Evolutionary conservation across 352 stramenopile genomes (phyloP), one percentile per base, ranked within the genome.

Genomic region (Globisporangium rhizosaccharum): DNA sequence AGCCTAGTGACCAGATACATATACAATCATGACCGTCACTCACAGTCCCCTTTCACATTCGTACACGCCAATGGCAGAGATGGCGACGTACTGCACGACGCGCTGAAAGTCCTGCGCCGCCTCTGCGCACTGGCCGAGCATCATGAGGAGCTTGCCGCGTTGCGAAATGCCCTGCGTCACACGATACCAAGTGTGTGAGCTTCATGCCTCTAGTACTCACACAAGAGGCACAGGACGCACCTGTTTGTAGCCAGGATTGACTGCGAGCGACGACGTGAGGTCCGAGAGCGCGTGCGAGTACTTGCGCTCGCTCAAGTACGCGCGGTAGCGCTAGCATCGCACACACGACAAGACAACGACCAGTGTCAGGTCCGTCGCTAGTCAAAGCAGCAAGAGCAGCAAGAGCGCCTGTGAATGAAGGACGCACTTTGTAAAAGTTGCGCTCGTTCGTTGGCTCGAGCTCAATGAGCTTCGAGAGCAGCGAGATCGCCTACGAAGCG

Each of bases 201-300:
- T 10, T 36, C 23, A 36, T 18, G 11, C 10, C 8, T n/a, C 37
- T 23, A 11, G 0, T 18, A 39, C 14, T 5, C 17, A 4, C n/a
- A 10, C 52, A 28, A 26, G 23, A 55, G 9, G 18, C 15, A 56
- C 0, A 49, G 5, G 26, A 23, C 17, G 23, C 37, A 50, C 71
- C 65, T 92, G 82, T 49, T 88, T 92, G 67, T 88, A 92, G 58
- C 67, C 85, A 41, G 83, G 83, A 51, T 92, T 92, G 51, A 90
- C 73, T 0, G 80, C 64, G 14, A 92, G 66, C 30, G 83, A 86
- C 36, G 76, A 81, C 46, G 78, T 87, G 28, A 92, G 39, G 60
- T 92, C 83, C 8, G 73, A 76, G 33, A 92, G 62, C 10, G 83
- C 83, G 55, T 86, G 76, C 25, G 70, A 71, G 57, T 90, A 92